These are phyloP conservation scores for Salix caprea DNA, from an alignment of 345 rosid species.

Conservation along the genomic window DNA sequence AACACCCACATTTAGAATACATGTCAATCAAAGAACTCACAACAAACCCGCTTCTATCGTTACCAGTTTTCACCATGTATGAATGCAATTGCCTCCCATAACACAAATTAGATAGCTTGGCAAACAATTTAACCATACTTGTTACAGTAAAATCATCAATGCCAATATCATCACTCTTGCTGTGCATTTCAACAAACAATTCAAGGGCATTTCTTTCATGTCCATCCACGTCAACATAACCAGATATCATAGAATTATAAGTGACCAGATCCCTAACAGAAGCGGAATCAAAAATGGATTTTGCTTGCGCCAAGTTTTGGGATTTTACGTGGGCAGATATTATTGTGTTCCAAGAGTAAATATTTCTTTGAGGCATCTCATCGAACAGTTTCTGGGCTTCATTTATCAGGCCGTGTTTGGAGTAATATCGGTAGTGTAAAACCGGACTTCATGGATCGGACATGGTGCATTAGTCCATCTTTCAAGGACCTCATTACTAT, in stretches of 20 bases:
- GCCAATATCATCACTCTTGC: slow-evolving; percentile 21
- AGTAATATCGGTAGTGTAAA: slow-evolving; percentile 20
- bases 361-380: slow-evolving; percentile 64
- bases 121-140: slow-evolving; percentile 57
- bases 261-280: slow-evolving; percentile 52
- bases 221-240: slow-evolving; percentile 47
- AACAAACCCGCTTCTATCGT: slow-evolving; percentile 52
- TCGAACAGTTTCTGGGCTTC: slow-evolving; percentile 77
- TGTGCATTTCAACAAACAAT: slow-evolving; percentile 53
- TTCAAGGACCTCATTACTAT: slow-evolving; percentile 35
- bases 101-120: slow-evolving; percentile 38
- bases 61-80: slow-evolving; percentile 59
- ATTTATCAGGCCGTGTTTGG: slow-evolving; percentile 31
- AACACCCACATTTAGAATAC: slow-evolving; percentile 71
- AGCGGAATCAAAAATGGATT: slow-evolving; percentile 44
- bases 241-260: slow-evolving; percentile 59
- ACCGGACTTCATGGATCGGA: slow-evolving; percentile 33
- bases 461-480: slow-evolving; percentile 43
- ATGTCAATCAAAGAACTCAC: slow-evolving; percentile 73
- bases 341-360: slow-evolving; percentile 66
- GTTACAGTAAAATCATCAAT: slow-evolving; percentile 63
- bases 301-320: slow-evolving; percentile 42
- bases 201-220: slow-evolving; percentile 43
- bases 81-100: slow-evolving; percentile 62
- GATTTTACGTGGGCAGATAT: slow-evolving; percentile 57